A percentile compares a stretch with the other conserved stretches of the same genome.
Evolutionary conservation across 148 eudicot species (phyloP).

Genomic region (Amaranthus hypochondriacus): DNA sequence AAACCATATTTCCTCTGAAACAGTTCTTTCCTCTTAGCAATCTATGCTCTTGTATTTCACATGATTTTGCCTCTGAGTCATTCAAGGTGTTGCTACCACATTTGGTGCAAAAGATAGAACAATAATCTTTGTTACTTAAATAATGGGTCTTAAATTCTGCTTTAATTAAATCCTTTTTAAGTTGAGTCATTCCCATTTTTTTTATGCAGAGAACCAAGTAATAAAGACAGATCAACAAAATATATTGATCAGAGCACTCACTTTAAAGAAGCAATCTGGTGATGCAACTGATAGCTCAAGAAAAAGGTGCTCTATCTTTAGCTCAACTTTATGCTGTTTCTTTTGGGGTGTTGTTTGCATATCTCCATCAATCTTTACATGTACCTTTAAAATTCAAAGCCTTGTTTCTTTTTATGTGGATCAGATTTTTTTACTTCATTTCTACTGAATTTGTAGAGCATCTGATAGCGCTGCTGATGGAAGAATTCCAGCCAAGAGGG

Average conservation of each 20-base stretch:
- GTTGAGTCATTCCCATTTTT: too few species aligned
- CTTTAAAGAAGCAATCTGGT: slow-evolving; percentile 64
- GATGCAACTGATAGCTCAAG: slow-evolving; percentile 57
- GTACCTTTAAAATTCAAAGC: not conserved
- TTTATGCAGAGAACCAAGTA: slow-evolving; percentile 63
- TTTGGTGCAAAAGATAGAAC: too few species aligned
- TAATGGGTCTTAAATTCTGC: slow-evolving; percentile 14
- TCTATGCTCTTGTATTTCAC: too few species aligned
- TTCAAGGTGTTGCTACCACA: too few species aligned
- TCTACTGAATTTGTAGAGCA: slow-evolving; percentile 38
- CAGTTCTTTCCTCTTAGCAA: not conserved
- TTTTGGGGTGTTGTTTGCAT: not conserved
- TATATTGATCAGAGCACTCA: slow-evolving; percentile 86
- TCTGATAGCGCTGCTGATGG: slow-evolving; percentile 63
- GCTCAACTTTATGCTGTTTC: not conserved
- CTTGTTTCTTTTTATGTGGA: not conserved
- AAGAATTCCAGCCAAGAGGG: slow-evolving; percentile 64
- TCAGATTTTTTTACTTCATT: not conserved
- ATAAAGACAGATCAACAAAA: slow-evolving; percentile 86
- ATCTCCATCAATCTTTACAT: not conserved
- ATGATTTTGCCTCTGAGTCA: too few species aligned
- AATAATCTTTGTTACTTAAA: not conserved
- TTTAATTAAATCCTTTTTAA: too few species aligned
- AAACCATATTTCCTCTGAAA: not conserved
- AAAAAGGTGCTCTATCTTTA: slow-evolving; percentile 51